Evolutionary conservation across 2,329 filamentous ascomycete genomes (phyloP).

Genomic region (Ophiosphaerella narmari): DNA sequence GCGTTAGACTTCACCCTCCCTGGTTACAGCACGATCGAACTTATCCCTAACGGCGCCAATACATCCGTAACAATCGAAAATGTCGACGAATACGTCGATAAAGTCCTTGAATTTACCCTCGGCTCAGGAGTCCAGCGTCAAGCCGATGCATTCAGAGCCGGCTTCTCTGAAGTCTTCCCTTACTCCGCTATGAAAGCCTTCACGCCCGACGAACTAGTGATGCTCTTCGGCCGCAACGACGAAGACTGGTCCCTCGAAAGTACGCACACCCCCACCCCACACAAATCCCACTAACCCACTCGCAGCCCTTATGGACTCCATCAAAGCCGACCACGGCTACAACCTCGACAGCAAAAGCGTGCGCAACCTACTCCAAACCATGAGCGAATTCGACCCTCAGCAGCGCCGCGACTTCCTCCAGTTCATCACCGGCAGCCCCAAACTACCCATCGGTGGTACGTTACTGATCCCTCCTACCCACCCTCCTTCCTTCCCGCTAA

Average conservation of each 20-base stretch:
- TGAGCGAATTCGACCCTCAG: slow-evolving; percentile 79
- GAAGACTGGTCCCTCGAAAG: slow-evolving; percentile 98
- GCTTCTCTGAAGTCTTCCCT: slow-evolving; percentile 95
- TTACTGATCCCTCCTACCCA: slow-evolving; percentile 16
- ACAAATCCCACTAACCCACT: slow-evolving; percentile 32
- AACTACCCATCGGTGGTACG: slow-evolving; percentile 95
- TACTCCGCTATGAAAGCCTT: slow-evolving; percentile 92
- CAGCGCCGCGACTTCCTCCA: slow-evolving; percentile 93
- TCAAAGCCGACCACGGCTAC: slow-evolving; percentile 98
- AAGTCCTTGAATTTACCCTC: slow-evolving; percentile 88
- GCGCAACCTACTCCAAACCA: slow-evolving; percentile 87
- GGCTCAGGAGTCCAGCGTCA: slow-evolving; percentile 87
- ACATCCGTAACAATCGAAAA: slow-evolving; percentile 84
- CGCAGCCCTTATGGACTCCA: slow-evolving; percentile 89
- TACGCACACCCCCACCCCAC: slow-evolving; percentile 56
- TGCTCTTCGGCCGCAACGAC: slow-evolving; percentile 88
- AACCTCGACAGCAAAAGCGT: slow-evolving; percentile 98
- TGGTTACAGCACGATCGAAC: slow-evolving; percentile 81
- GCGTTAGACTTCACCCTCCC: slow-evolving; percentile 94
- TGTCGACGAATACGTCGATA: slow-evolving; percentile 84
- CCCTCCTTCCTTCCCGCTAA: background rate
- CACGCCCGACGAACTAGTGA: slow-evolving; percentile 91
- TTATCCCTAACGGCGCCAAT: slow-evolving; percentile 75
- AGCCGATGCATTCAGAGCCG: slow-evolving; percentile 85
- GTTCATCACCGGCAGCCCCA: slow-evolving; percentile 96